These are phyloP conservation scores for Daedaleopsis nitida DNA, from an alignment of 768 basidiomycete species.

Conservation along the genomic window DNA sequence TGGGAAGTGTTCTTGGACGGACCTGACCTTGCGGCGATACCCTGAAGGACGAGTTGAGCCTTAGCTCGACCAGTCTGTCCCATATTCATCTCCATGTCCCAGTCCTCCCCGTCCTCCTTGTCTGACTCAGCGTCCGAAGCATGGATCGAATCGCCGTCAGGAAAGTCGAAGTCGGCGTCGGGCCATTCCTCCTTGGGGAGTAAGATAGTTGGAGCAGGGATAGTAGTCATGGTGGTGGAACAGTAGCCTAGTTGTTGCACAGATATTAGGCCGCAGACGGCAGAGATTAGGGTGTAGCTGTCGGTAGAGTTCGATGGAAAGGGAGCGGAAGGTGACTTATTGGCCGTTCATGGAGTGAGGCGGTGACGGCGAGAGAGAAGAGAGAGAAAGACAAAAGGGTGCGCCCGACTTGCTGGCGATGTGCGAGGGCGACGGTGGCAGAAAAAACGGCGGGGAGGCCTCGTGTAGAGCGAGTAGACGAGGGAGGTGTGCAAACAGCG, in stretches of 20 bases:
- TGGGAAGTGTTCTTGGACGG: slow-evolving; percentile 37
- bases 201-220: slow-evolving; percentile 57
- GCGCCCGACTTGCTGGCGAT: neutral
- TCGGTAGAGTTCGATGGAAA: slow-evolving; percentile 20
- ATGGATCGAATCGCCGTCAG: slow-evolving; percentile 71
- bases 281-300: slow-evolving; percentile 22
- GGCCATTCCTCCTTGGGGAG: slow-evolving; percentile 77
- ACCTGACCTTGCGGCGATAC: slow-evolving; percentile 43
- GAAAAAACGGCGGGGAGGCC: slow-evolving; percentile 8
- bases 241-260: slow-evolving; percentile 19
- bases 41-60: slow-evolving; percentile 40
- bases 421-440: slow-evolving; percentile 7
- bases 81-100: slow-evolving; percentile 79
- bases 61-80: slow-evolving; percentile 58
- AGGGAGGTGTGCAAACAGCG: slow-evolving; percentile 13
- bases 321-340: slow-evolving; percentile 20
- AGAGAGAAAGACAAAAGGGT: slow-evolving; percentile 14
- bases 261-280: slow-evolving; percentile 23
- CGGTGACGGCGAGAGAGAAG: neutral
- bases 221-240: slow-evolving; percentile 51
- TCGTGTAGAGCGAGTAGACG: slow-evolving; percentile 1
- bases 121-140: slow-evolving; percentile 58
- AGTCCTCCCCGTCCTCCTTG: slow-evolving; percentile 73
- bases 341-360: slow-evolving; percentile 17
- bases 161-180: slow-evolving; percentile 85